Base-by-base conservation (phyloP, 495 filamentous ascomycete species). In the Daldinia childiae region DNA sequence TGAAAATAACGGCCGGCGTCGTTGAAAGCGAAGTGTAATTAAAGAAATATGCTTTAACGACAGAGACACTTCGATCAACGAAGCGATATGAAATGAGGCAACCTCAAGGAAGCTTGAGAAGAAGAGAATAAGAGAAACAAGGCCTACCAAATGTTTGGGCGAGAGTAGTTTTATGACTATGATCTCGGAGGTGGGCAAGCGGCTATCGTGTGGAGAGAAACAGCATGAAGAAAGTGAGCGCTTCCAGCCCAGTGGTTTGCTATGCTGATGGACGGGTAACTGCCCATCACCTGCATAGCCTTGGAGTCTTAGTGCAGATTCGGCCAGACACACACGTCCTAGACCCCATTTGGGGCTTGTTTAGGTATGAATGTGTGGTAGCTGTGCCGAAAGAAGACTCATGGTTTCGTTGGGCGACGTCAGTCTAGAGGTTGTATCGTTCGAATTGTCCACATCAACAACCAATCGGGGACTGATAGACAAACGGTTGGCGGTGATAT, bases 41-140 rank as follows among this genome's bases (percentile, higher is more conserved):
- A 38, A 64, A 69, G 62, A 66, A 74, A 66, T 15, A 66, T 26
- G 61, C 65, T 66, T 69, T 63, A 83, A 81, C 74, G 81, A 84
- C 74, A 76, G 80, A 76, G 70, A 79, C 73, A 79, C 82, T 78
- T 83, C 82, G 83, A 64, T 85, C 82, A 82, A 86, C 83, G 81
- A 85, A 86, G 81, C 79, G 55, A 72, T 67, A 79, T 72, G 68
- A 66, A 79, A 68, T 66, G 74, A 76, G 74, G 73, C 76, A 73
- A 76, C 76, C 76, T 69, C 66, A 76, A 74, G 74, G 76, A 68
- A 76, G 73, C 73, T 76, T 78, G 75, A 79, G 68, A 71, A 74
- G 74, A 75, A 74, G 74, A 72, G 68, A 58, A 36, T 34, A 67
- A 70, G 60, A 48, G 55, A 71, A 61, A 72, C 9, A 58, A 43